Percentiles rank a stretch among this genome's conserved stretches.
phyloP scores from a whole-genome alignment of 257 asterid species.

The Penstemon barbatus region DNA sequence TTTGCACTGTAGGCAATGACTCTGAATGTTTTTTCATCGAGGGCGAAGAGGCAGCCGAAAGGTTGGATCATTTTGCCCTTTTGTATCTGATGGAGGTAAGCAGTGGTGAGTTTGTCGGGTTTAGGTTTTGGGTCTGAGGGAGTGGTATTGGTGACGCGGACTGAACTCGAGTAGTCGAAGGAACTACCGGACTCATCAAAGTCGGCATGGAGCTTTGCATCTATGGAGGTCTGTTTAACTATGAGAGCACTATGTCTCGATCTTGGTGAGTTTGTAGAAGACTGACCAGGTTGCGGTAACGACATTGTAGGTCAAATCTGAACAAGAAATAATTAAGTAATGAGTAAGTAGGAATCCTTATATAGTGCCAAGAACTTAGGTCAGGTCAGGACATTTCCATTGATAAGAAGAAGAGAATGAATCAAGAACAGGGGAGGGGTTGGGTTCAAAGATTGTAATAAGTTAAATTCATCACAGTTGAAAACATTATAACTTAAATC shows the following conservation, averaged over 20 bases:
- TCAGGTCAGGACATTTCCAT: too few species aligned
- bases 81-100: slow-evolving; percentile 66
- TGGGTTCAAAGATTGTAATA: too few species aligned
- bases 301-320: slow-evolving; percentile 55
- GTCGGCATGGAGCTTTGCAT: slow-evolving; percentile 60
- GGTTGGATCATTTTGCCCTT: slow-evolving; percentile 62
- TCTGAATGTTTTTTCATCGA: slow-evolving; percentile 58
- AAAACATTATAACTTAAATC: too few species aligned
- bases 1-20: slow-evolving; percentile 64
- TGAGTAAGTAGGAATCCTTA: neutral
- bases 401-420: neutral
- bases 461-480: too few species aligned
- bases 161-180: slow-evolving; percentile 60
- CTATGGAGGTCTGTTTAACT: slow-evolving; percentile 55
- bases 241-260: slow-evolving; percentile 55
- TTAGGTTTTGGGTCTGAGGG: slow-evolving; percentile 38
- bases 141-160: slow-evolving; percentile 33
- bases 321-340: slow-evolving; percentile 15
- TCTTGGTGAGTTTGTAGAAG: slow-evolving; percentile 51
- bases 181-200: slow-evolving; percentile 60
- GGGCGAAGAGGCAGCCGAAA: slow-evolving; percentile 59
- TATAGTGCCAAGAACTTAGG: too few species aligned
- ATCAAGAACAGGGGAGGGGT: too few species aligned
- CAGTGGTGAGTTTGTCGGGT: slow-evolving; percentile 51
- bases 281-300: slow-evolving; percentile 47